phyloP scores from a whole-genome alignment of 2,329 filamentous ascomycete species.

The Penicillium sp. region DNA sequence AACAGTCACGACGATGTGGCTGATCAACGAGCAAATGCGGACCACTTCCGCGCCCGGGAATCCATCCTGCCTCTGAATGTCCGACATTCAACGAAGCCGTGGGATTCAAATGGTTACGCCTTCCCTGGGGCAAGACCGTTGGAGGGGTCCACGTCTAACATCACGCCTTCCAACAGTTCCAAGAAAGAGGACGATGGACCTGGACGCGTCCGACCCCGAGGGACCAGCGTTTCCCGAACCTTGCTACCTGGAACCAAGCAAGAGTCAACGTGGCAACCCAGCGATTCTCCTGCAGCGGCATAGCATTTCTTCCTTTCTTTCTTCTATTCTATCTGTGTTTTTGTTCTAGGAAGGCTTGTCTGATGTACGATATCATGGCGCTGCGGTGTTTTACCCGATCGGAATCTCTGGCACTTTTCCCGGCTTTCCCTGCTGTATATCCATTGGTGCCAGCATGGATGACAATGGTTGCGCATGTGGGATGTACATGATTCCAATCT shows the following conservation, averaged over 20 bases:
- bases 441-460: conserved; percentile 5
- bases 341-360: not conserved
- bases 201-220: conserved; percentile 41
- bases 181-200: conserved; percentile 49
- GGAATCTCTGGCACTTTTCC: not conserved
- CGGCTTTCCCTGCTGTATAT: not conserved
- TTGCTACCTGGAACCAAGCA: conserved; percentile 81
- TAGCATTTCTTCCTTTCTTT: conserved; percentile 11
- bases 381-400: conserved; percentile 3
- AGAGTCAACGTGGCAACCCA: conserved; percentile 73
- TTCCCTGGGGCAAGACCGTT: conserved; percentile 29
- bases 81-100: conserved; percentile 35
- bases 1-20: conserved; percentile 85
- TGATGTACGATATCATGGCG: conserved; percentile 19
- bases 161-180: conserved; percentile 22
- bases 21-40: conserved; percentile 67
- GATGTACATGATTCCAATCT: conserved; percentile 16
- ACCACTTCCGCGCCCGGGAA: conserved; percentile 61
- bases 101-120: conserved; percentile 39
- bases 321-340: not conserved
- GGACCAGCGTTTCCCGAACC: conserved; percentile 39
- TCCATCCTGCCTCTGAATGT: conserved; percentile 65
- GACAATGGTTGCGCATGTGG: not conserved
- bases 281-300: conserved; percentile 39
- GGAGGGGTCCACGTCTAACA: conserved; percentile 22